These are phyloP conservation scores for Fraxinus floribunda DNA, from an alignment of 305 asterid species.

Conservation along the genomic window DNA sequence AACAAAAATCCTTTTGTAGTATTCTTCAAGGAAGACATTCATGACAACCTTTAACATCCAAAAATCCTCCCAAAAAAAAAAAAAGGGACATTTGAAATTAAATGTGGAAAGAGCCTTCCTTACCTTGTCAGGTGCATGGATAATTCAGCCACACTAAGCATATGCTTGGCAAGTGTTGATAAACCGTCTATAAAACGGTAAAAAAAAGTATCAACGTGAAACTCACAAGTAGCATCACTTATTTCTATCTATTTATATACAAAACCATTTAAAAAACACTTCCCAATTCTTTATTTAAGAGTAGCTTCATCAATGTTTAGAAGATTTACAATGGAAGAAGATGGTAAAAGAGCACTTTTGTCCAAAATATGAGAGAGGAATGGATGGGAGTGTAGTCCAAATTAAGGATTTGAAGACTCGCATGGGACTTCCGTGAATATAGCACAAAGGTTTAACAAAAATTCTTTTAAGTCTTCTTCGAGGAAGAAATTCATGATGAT, in stretches of 20 bases:
- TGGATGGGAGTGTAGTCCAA: neutral
- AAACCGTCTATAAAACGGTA: neutral
- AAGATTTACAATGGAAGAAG: neutral
- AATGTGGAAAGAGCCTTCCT: too few species aligned
- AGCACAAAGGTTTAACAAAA: neutral
- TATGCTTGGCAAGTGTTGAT: neutral
- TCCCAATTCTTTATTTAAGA: neutral
- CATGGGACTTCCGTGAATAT: neutral
- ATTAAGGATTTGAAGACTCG: neutral
- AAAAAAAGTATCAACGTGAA: neutral
- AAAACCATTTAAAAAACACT: too few species aligned
- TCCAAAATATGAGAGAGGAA: neutral
- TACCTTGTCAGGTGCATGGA: too few species aligned
- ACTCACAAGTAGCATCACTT: neutral
- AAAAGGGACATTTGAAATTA: too few species aligned
- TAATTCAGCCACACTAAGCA: neutral
- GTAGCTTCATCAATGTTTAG: neutral
- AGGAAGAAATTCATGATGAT: neutral
- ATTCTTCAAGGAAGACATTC: too few species aligned
- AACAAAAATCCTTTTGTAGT: too few species aligned
- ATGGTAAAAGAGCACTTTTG: neutral
- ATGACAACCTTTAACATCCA: too few species aligned
- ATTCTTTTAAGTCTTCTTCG: neutral
- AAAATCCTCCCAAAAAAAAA: too few species aligned
- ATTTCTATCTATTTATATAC: neutral